A percentile compares a stretch with the other conserved stretches of the same genome.
phyloP scores from a whole-genome alignment of 2,329 filamentous ascomycete genomes.

The Coniochaeta ligniaria region DNA sequence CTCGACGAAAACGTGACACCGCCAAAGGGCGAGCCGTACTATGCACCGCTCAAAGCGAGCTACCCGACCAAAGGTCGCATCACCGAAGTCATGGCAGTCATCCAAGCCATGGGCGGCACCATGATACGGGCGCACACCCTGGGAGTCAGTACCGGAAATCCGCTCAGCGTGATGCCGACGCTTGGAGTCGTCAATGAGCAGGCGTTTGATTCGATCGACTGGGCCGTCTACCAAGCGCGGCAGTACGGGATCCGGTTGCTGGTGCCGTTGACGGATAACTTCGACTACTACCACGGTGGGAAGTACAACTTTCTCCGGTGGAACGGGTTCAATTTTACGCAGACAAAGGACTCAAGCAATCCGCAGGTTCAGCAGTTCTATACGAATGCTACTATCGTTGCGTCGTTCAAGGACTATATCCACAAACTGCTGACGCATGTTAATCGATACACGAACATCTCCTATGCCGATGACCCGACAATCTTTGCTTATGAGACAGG shows the following conservation, averaged over 20 bases:
- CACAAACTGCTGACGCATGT: conserved; percentile 33
- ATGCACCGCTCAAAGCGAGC: conserved; percentile 32
- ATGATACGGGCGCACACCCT: conserved; percentile 38
- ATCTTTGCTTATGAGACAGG: conserved; percentile 43
- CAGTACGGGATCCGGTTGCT: conserved; percentile 34
- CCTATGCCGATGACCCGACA: conserved; percentile 39
- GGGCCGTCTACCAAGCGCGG: conserved; percentile 37
- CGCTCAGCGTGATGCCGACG: conserved; percentile 35
- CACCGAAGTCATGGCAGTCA: conserved; percentile 36
- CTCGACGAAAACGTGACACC: conserved; percentile 42
- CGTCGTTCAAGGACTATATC: conserved; percentile 38
- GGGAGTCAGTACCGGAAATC: conserved; percentile 38
- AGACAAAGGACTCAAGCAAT: conserved; percentile 24
- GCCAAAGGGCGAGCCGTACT: conserved; percentile 33
- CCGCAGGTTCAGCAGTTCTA: conserved; percentile 37
- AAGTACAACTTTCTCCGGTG: conserved; percentile 41
- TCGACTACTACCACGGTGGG: conserved; percentile 43
- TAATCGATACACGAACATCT: conserved; percentile 36
- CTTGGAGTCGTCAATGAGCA: conserved; percentile 30
- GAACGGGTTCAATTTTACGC: conserved; percentile 33
- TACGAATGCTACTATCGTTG: conserved; percentile 32
- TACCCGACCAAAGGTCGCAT: conserved; percentile 38
- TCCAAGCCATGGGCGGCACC: conserved; percentile 35
- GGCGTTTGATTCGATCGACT: conserved; percentile 39
- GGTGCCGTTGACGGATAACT: conserved; percentile 38